Evolutionary conservation across 2,329 filamentous ascomycete genomes (phyloP).

Genomic region (Penicillium sclerotiorum): DNA sequence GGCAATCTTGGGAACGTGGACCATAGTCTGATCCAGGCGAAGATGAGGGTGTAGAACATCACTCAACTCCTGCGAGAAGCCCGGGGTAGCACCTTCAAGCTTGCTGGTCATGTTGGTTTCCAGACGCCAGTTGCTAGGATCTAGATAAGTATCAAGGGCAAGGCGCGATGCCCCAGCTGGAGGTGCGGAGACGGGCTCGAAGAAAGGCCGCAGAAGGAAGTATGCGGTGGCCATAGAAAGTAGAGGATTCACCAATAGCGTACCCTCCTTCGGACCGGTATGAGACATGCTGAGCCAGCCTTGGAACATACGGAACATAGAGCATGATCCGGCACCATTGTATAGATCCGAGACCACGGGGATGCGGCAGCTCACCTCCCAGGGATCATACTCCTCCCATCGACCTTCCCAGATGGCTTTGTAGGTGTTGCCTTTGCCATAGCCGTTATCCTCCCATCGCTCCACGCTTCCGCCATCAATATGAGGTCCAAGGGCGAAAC

Average conservation of each 20-base stretch:
- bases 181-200: background rate
- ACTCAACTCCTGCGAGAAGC: slow-evolving; percentile 2
- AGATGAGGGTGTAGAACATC: slow-evolving; percentile 8
- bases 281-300: slow-evolving; percentile 2
- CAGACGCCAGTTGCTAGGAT: background rate
- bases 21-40: background rate
- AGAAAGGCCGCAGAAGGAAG: slow-evolving; percentile 1
- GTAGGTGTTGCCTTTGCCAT: background rate
- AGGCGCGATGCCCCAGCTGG: background rate
- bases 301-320: background rate
- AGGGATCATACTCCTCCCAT: slow-evolving; percentile 1
- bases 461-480: background rate
- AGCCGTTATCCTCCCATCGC: slow-evolving; percentile 1
- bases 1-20: slow-evolving; percentile 1
- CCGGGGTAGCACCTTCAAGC: slow-evolving; percentile 7
- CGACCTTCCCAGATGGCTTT: background rate
- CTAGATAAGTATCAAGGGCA: background rate
- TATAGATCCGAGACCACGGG: background rate
- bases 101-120: background rate
- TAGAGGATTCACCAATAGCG: background rate
- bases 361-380: background rate
- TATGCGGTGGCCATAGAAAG: background rate
- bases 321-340: background rate
- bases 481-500: background rate
- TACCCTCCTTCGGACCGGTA: background rate